Percentiles rank a stretch among this genome's conserved stretches.
Evolutionary conservation across 2,329 filamentous ascomycete species (phyloP).

Genomic region (Sporothrix brasiliensis): DNA sequence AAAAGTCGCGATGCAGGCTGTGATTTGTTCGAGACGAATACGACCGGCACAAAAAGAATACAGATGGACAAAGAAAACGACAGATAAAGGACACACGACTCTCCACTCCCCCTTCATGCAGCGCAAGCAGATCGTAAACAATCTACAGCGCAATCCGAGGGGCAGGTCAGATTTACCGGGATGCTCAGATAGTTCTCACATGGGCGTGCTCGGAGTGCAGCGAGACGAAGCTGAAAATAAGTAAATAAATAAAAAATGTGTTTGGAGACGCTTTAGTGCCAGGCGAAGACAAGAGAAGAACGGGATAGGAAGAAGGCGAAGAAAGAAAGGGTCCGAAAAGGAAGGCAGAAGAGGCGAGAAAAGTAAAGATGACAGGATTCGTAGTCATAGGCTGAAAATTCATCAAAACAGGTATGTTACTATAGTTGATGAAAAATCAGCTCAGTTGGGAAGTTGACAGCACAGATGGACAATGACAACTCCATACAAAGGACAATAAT

Average conservation of each 20-base stretch:
- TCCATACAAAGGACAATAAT: no score
- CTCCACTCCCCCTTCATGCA: background rate
- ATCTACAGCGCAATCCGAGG: no score
- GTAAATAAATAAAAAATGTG: conserved; percentile 20
- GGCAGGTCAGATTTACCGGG: background rate
- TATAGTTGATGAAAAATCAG: no score
- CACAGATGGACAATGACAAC: no score
- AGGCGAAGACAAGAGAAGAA: conserved; percentile 13
- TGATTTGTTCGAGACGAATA: conserved; percentile 25
- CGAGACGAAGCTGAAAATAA: conserved; percentile 26
- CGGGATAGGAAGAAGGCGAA: background rate
- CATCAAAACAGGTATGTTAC: no score
- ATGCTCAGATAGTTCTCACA: background rate
- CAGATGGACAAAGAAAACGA: conserved; percentile 8
- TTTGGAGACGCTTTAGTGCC: conserved; percentile 31
- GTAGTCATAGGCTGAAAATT: background rate
- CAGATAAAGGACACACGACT: background rate
- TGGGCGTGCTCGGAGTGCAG: background rate
- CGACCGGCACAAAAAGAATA: background rate
- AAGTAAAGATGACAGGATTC: background rate
- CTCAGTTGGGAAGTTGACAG: no score
- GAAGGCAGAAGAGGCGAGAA: background rate
- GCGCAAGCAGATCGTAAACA: background rate
- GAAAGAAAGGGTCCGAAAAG: background rate
- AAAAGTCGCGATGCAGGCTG: conserved; percentile 9